These are phyloP conservation scores for Melanopsichium pennsylvanicum DNA, from an alignment of 1,284 basidiomycete genomes.

Conservation along the genomic window DNA sequence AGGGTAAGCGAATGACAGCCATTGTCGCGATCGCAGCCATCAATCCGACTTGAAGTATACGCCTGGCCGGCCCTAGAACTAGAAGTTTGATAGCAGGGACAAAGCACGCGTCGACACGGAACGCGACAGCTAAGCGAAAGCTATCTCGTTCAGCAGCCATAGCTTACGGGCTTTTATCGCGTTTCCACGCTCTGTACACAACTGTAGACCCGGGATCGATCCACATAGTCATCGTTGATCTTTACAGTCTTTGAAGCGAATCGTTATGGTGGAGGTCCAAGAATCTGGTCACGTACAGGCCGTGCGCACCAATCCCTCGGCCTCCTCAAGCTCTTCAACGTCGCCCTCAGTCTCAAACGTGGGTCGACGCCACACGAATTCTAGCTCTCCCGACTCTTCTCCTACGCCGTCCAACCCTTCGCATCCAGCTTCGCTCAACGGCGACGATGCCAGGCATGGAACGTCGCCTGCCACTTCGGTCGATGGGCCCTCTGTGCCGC, in stretches of 20 bases:
- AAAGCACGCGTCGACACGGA: conserved; percentile 24
- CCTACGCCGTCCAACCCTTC: conserved; percentile 26
- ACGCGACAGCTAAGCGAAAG: not conserved
- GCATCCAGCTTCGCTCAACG: conserved; percentile 32
- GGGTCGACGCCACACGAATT: not conserved
- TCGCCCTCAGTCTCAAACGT: not conserved
- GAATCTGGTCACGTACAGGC: conserved; percentile 4
- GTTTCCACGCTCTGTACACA: not conserved
- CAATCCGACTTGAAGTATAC: no score
- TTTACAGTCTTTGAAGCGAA: no score
- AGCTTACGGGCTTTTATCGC: no score
- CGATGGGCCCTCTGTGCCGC: conserved; percentile 16
- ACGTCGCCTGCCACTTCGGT: conserved; percentile 36
- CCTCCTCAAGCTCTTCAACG: conserved; percentile 2
- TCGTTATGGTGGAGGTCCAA: conserved; percentile 10
- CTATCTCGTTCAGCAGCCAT: no score
- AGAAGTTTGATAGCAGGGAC: conserved; percentile 16
- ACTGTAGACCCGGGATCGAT: not conserved
- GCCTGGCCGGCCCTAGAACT: conserved; percentile 31
- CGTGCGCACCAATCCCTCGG: not conserved
- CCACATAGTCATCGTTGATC: not conserved
- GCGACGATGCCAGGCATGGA: conserved; percentile 31
- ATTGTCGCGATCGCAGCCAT: no score
- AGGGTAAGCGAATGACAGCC: no score
- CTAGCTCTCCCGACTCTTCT: conserved; percentile 25